Conservation (phyloP, 75 land plant genomes). For the Pinus albicaulis region DNA sequence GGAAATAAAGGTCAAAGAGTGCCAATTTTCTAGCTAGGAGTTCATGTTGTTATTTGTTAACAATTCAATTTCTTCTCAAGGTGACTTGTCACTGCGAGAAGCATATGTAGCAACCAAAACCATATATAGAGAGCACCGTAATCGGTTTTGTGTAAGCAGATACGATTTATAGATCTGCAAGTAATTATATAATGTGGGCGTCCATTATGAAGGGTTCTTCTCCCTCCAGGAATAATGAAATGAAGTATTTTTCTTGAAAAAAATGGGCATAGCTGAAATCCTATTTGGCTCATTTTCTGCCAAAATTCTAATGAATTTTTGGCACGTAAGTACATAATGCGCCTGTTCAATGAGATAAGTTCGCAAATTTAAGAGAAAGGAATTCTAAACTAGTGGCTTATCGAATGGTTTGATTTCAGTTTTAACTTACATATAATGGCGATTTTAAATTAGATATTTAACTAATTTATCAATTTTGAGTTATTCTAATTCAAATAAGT, state of each 20-base stretch:
- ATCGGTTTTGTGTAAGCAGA: too few species aligned
- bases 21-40: neutral
- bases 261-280: neutral
- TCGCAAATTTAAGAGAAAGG: too few species aligned
- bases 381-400: too few species aligned
- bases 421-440: too few species aligned
- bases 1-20: constrained; percentile 6
- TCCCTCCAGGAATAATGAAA: neutral
- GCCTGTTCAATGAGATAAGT: too few species aligned
- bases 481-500: too few species aligned
- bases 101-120: neutral
- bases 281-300: neutral
- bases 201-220: neutral
- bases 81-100: neutral
- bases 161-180: neutral
- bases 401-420: too few species aligned
- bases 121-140: neutral
- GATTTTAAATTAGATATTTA: too few species aligned
- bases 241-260: neutral
- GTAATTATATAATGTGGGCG: neutral
- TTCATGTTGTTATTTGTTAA: neutral
- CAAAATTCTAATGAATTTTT: neutral
- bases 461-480: too few species aligned
- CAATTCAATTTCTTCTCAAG: neutral
- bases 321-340: neutral